phyloP scores from a whole-genome alignment of 2,329 filamentous ascomycete genomes.

The Colletotrichum neosansevieriae region DNA sequence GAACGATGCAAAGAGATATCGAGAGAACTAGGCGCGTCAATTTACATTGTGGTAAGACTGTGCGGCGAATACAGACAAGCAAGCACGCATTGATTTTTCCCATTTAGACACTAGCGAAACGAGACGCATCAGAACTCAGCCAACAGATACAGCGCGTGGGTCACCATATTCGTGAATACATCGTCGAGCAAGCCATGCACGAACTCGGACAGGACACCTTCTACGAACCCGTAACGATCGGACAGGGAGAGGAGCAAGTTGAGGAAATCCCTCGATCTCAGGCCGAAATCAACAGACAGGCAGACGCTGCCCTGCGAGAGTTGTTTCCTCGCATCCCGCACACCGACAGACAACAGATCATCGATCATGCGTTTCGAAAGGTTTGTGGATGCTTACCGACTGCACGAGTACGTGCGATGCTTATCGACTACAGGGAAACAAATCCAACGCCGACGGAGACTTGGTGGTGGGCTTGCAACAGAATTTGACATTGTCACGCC shows the following conservation, averaged over 20 bases:
- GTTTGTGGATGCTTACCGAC: constrained; percentile 53
- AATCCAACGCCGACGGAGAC: constrained; percentile 65
- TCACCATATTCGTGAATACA: constrained; percentile 69
- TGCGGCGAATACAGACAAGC: not conserved
- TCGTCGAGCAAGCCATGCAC: constrained; percentile 66
- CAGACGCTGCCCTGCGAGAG: constrained; percentile 71
- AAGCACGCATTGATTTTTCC: not conserved
- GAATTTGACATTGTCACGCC: constrained; percentile 68
- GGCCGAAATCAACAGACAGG: constrained; percentile 71
- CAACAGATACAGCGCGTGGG: constrained; percentile 70
- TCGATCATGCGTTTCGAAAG: constrained; percentile 73
- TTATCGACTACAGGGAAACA: constrained; percentile 56
- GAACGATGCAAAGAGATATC: constrained; percentile 74
- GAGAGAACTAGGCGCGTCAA: constrained; percentile 70
- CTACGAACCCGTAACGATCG: constrained; percentile 40
- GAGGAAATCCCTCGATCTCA: constrained; percentile 72
- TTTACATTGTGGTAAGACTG: constrained; percentile 72
- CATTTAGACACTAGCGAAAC: constrained; percentile 29
- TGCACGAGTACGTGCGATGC: not conserved
- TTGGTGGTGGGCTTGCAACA: constrained; percentile 68
- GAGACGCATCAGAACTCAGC: constrained; percentile 54
- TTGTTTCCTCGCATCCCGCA: constrained; percentile 75
- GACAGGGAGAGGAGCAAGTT: constrained; percentile 34
- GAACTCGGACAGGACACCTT: constrained; percentile 35
- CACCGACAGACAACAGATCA: constrained; percentile 72